phyloP scores from a whole-genome alignment of 768 basidiomycete genomes.

The Amanita jacksonii region DNA sequence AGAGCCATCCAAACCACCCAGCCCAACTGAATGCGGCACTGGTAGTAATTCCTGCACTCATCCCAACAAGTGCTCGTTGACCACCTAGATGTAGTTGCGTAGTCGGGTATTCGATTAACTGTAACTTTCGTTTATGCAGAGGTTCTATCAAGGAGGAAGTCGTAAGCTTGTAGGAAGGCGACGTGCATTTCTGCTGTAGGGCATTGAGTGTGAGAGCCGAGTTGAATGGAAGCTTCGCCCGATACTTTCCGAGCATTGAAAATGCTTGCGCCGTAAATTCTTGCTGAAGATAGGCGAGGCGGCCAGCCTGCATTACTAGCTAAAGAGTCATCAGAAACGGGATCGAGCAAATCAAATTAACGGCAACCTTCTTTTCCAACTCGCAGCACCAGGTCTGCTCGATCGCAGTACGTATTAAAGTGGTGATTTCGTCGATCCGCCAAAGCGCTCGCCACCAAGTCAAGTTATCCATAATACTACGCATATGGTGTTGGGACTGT shows the following conservation, averaged over 20 bases:
- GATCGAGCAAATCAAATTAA: neutral
- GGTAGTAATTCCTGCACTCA: conserved; percentile 35
- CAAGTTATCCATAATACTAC: conserved; percentile 29
- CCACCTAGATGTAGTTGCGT: conserved; percentile 53
- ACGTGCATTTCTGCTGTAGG: conserved; percentile 40
- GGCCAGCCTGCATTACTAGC: conserved; percentile 60
- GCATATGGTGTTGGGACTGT: conserved; percentile 28
- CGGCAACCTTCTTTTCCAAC: conserved; percentile 40
- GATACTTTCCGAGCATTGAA: neutral
- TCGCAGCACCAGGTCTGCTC: conserved; percentile 32
- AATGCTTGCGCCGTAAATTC: conserved; percentile 18
- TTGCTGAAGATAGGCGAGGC: conserved; percentile 38
- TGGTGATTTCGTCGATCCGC: conserved; percentile 37
- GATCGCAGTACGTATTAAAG: conserved; percentile 27
- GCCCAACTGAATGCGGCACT: conserved; percentile 52
- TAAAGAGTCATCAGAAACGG: conserved; percentile 17
- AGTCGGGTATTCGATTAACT: conserved; percentile 48
- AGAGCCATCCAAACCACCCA: conserved; percentile 46
- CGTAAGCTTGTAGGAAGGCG: conserved; percentile 36
- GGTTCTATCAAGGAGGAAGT: conserved; percentile 40
- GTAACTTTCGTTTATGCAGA: conserved; percentile 38
- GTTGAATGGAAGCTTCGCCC: conserved; percentile 28
- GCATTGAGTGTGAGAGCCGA: conserved; percentile 52
- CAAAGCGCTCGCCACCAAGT: conserved; percentile 38
- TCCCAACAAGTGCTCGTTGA: conserved; percentile 44